Conservation (phyloP, 2,329 filamentous ascomycete genomes). For the Pleurostoma richardsiae region DNA sequence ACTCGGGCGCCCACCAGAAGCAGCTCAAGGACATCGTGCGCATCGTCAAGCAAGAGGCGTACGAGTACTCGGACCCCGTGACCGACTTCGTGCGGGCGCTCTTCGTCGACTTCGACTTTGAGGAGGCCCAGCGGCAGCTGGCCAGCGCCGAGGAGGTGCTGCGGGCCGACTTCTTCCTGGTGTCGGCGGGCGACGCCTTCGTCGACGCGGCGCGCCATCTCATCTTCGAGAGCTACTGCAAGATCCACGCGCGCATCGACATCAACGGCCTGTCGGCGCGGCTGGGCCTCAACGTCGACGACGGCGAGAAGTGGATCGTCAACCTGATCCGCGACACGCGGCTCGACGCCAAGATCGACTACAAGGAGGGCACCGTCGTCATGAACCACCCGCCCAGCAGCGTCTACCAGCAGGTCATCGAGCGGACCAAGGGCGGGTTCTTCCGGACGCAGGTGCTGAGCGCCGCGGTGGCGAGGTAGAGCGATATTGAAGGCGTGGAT, state of each 20-base stretch:
- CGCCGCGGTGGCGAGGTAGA: constrained; percentile 53
- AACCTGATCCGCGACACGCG: constrained; percentile 97
- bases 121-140: constrained; percentile 89
- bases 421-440: constrained; percentile 97
- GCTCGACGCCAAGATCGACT: constrained; percentile 98
- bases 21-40: constrained; percentile 96
- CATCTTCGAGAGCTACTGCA: constrained; percentile 99
- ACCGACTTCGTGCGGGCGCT: constrained; percentile 95
- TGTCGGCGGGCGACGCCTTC: constrained; percentile 77
- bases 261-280: constrained; percentile 94
- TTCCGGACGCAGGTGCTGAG: constrained; percentile 95
- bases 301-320: constrained; percentile 99
- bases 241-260: constrained; percentile 98
- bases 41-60: constrained; percentile 92
- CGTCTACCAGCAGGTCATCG: constrained; percentile 98
- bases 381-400: constrained; percentile 99
- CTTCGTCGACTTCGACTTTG: constrained; percentile 94
- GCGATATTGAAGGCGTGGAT: too few species aligned
- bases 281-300: constrained; percentile 85
- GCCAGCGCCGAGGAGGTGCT: constrained; percentile 85
- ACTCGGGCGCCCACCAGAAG: constrained; percentile 88
- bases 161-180: constrained; percentile 92
- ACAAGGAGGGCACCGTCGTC: constrained; percentile 95
- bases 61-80: constrained; percentile 95
- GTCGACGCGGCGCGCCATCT: constrained; percentile 92